A percentile compares a stretch with the other conserved stretches of the same genome.
Conservation (phyloP, 306 rosid genomes). For the Cyclanthera cordifolia region DNA sequence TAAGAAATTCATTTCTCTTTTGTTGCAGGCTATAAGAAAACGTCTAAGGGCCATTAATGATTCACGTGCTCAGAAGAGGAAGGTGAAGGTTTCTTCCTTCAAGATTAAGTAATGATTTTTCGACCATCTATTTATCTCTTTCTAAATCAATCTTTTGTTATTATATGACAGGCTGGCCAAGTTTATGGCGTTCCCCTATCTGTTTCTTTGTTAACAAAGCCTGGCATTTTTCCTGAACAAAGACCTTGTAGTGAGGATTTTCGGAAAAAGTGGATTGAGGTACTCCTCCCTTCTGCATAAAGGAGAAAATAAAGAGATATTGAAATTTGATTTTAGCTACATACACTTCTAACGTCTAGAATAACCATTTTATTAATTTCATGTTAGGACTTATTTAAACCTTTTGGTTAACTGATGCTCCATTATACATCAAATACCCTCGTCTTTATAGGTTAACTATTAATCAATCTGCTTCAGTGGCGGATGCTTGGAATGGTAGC, state of each 20-base stretch:
- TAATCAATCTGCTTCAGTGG: no score
- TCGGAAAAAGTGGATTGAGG: slow-evolving; percentile 95
- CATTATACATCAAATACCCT: no score
- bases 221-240: slow-evolving; percentile 71
- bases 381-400: neutral
- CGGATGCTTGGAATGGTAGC: no score
- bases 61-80: slow-evolving; percentile 89
- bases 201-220: slow-evolving; percentile 61
- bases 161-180: slow-evolving; percentile 82
- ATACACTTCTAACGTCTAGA: neutral
- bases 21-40: slow-evolving; percentile 68
- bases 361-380: neutral
- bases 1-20: slow-evolving; percentile 13
- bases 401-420: no score
- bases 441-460: no score
- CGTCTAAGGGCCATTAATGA: slow-evolving; percentile 87
- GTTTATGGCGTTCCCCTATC: slow-evolving; percentile 84
- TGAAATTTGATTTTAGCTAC: neutral
- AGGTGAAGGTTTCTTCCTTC: slow-evolving; percentile 42
- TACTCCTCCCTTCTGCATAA: slow-evolving; percentile 12
- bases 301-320: neutral
- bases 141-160: slow-evolving; percentile 15
- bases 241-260: slow-evolving; percentile 63
- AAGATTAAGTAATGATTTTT: slow-evolving; percentile 7
- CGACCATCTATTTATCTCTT: neutral